Evolutionary conservation across 441 rosid genomes (phyloP), one percentile per base, ranked within the genome.

Genomic region (Mallotus repandus): DNA sequence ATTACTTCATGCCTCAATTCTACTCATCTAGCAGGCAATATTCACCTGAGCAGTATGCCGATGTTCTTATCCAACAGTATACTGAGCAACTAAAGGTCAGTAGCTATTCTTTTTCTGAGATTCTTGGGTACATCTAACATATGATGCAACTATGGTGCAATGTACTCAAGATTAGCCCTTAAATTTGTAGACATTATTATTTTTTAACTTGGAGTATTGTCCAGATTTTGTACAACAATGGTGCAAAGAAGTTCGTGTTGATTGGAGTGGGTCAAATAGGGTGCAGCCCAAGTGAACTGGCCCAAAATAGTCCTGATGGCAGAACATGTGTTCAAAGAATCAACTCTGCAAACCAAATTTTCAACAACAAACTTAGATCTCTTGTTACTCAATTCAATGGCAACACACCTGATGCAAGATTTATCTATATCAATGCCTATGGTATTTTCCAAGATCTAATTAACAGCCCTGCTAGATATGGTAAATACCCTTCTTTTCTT

Each of bases 221-320:
- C 19, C 79, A 92, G 97, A 60, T n/a, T 58, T 41, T 91, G 81
- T 89, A 91, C 86, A 67, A 77, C 81, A 73, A 88, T 4, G 97
- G 98, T 43, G 98, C 93, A 14, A 89, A 97, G 81, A 93, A 89
- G 76, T 89, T 93, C 68, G 98, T 62, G 53, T 22, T 93, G 77
- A 72, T 86, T 49, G 98, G 98, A 13, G 78, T 91, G 46, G 98
- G 98, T 0, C 90, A 85, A 50, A 83, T 93, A 45, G 98, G 98
- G 3, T 93, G 98, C 84, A 89, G 92, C 63, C 98, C 98, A 9
- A 91, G 81, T 75, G 82, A 86, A 72, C 54, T 93, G 69, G 95
- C 97, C 32, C 95, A 88, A 63, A 86, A 86, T 15, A 89, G 93
- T 50, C 86, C 82, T 61, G 91, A 93, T 70, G 91, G 97, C 0